A percentile compares a stretch with the other conserved stretches of the same genome.
Evolutionary conservation across 176 grass and related monocot genomes (phyloP).

Genomic region (Saccharum spontaneum): DNA sequence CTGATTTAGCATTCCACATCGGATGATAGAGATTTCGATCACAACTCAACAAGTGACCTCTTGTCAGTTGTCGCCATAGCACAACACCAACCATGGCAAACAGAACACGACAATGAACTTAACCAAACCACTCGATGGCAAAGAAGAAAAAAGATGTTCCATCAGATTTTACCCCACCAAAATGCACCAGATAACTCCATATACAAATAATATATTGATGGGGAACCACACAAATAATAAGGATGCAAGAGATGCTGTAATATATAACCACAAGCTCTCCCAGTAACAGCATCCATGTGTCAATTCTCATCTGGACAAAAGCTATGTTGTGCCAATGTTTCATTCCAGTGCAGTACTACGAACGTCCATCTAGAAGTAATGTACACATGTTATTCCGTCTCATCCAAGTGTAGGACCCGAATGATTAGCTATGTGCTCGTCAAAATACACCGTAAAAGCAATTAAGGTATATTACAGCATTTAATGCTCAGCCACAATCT

Average conservation of each 20-base stretch:
- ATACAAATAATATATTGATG: not conserved
- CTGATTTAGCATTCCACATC: not conserved
- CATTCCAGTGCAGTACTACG: not conserved
- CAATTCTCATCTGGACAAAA: not conserved
- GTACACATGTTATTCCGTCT: not conserved
- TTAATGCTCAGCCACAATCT: not conserved
- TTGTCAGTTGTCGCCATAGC: not conserved
- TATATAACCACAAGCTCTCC: not conserved
- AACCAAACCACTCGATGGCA: not conserved
- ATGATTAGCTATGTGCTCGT: not conserved
- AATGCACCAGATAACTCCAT: not conserved
- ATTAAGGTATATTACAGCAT: not conserved
- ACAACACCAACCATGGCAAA: not conserved
- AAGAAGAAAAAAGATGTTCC: not conserved
- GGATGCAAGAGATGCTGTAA: not conserved
- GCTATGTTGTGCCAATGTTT: not conserved
- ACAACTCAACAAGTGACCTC: not conserved
- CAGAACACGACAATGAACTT: not conserved
- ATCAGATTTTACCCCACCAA: not conserved
- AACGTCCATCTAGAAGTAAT: not conserved
- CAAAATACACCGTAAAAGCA: slow-evolving; percentile 3
- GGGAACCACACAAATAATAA: not conserved
- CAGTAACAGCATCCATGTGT: not conserved
- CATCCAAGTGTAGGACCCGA: not conserved
- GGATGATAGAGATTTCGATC: not conserved